These are phyloP conservation scores for Tetradesmus obliquus DNA, from an alignment of 139 green algal species.

Conservation along the genomic window DNA sequence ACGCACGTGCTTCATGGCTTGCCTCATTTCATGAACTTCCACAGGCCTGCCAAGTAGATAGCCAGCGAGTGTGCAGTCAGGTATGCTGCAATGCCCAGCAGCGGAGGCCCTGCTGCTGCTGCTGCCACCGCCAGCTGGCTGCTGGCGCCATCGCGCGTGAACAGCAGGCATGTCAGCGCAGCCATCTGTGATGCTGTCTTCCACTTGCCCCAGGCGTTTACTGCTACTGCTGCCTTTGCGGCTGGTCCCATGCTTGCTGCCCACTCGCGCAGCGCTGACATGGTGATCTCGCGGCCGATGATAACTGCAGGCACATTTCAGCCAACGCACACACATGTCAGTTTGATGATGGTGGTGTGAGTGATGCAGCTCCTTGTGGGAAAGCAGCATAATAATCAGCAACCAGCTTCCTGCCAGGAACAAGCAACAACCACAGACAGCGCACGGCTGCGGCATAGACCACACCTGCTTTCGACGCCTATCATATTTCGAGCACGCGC, in stretches of 20 bases:
- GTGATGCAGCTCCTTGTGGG: neutral
- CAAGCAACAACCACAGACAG: neutral
- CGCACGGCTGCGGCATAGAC: too few species aligned
- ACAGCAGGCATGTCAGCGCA: constrained; percentile 43
- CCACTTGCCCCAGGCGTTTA: constrained; percentile 89
- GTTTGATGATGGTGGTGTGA: neutral
- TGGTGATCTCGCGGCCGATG: constrained; percentile 93
- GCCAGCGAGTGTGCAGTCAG: constrained; percentile 78
- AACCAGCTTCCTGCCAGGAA: neutral
- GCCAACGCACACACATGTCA: constrained; percentile 25
- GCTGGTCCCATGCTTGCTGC: constrained; percentile 80
- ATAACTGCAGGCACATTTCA: constrained; percentile 68
- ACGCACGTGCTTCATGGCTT: neutral
- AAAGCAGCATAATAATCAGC: neutral
- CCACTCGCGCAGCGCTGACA: constrained; percentile 95
- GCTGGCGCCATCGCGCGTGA: constrained; percentile 43
- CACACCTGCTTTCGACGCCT: too few species aligned
- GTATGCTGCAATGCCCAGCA: constrained; percentile 78
- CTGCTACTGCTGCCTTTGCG: constrained; percentile 83
- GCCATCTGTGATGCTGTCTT: constrained; percentile 87
- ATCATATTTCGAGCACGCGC: neutral
- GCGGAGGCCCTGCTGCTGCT: constrained; percentile 54
- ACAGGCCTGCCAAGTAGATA: constrained; percentile 69
- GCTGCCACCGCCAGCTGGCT: constrained; percentile 28
- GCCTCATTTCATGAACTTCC: constrained; percentile 56